Evolutionary conservation across 129 eudicot species (phyloP), one percentile per base, ranked within the genome.

Genomic region (Chrysanthemum seticuspe): DNA sequence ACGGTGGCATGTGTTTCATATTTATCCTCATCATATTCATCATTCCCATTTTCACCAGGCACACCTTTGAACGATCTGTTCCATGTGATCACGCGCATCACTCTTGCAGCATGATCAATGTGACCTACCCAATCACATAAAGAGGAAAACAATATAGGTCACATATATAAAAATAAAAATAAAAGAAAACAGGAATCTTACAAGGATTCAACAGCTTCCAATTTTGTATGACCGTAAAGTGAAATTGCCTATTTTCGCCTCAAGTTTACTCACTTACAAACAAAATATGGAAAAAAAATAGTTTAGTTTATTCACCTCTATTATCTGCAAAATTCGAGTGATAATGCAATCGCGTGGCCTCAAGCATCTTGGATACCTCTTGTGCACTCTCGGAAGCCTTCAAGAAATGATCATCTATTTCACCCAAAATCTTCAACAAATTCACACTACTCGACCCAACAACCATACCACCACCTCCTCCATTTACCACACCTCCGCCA

Each of bases 71-170:
- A 93, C n/a, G 98, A 84, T 86, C 45, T 80, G 66, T 92, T 92
- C 98, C 98, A 94, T n/a, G 98, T 94, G 82, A 94, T 94, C 67
- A 94, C 98, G 27, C 86, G 92, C 98, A 94, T 94, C 53, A 94
- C 98, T 74, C 98, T 82, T 51, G 92, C 92, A 62, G 97, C 98
- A 73, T 94, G 98, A 77, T 94, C 98, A 70, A 94, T 88, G 76
- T 91, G 98, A 68, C 91, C 98, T 94, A 89, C 67, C 77, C 27
- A 76, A 54, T 62, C n/a, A 60, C 13, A 23, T 55, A 25, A 25
- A 59, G 1, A 68, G 51, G 12, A 13, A 19, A 10, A 16, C 29
- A 6, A 36, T 40, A 19, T 34, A 21, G 5, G 18, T 54, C 45
- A 27, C 52, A 21, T 44, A 10, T 9, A 60, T 72, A 25, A 59